Evolutionary conservation across 2,329 filamentous ascomycete genomes (phyloP).

Genomic region (Akanthomyces dipterigenus): DNA sequence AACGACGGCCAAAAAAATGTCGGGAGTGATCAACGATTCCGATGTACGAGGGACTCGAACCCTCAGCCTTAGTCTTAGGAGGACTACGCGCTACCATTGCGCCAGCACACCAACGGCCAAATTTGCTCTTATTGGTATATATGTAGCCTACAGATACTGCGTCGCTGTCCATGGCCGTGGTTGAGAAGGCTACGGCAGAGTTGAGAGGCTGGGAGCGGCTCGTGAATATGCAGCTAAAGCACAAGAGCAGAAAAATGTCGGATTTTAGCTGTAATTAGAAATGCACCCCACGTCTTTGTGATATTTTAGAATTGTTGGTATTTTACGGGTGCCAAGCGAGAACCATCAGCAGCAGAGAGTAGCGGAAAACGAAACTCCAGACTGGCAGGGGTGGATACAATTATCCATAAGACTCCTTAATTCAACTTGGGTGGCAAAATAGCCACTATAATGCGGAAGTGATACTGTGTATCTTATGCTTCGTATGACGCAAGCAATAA

Average conservation of each 20-base stretch:
- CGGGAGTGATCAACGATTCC: no score
- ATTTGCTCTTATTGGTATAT: neutral
- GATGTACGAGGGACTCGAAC: constrained; percentile 30
- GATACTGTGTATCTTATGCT: no score
- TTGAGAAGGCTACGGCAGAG: neutral
- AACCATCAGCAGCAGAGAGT: neutral
- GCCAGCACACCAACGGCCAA: constrained; percentile 10
- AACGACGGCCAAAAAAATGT: neutral
- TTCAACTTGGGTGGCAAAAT: no score
- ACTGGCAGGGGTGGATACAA: no score
- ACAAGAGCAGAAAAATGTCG: neutral
- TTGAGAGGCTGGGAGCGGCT: neutral
- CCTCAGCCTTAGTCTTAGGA: constrained; percentile 33
- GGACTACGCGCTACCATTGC: constrained; percentile 10
- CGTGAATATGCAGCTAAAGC: neutral
- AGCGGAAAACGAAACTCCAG: neutral
- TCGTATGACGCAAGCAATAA: no score
- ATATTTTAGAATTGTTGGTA: neutral
- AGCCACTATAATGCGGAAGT: no score
- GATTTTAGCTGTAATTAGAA: neutral
- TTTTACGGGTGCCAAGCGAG: neutral
- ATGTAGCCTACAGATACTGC: neutral
- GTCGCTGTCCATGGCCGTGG: neutral
- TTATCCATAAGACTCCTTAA: no score
- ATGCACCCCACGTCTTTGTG: neutral